These are phyloP conservation scores for Hypholoma sublateritium DNA, from an alignment of 768 basidiomycete species.

Conservation along the genomic window DNA sequence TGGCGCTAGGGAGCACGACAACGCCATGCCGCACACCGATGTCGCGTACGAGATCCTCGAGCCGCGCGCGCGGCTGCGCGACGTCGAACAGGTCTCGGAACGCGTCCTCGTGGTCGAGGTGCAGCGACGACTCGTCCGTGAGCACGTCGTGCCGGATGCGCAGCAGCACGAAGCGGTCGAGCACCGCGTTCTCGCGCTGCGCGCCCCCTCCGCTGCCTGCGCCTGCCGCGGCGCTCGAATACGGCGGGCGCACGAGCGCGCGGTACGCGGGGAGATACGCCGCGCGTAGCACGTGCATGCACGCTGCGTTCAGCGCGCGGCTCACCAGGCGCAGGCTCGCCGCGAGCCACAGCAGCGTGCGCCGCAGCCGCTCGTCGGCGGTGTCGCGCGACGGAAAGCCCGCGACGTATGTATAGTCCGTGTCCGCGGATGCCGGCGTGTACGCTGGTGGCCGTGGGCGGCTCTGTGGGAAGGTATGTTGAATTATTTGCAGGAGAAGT, in stretches of 20 bases:
- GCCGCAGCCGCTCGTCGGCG: conserved; percentile 53
- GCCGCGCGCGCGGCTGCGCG: conserved; percentile 66
- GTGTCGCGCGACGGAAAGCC: conserved; percentile 28
- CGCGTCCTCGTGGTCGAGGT: conserved; percentile 72
- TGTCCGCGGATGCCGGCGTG: background rate
- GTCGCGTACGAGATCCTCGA: conserved; percentile 70
- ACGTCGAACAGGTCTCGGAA: conserved; percentile 82
- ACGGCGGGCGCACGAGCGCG: conserved; percentile 56
- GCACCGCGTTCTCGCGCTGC: conserved; percentile 72
- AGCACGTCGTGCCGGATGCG: conserved; percentile 81
- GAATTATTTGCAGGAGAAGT: conserved; percentile 15
- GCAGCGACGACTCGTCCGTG: conserved; percentile 70
- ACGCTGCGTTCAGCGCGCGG: conserved; percentile 69
- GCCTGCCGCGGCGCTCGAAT: no score
- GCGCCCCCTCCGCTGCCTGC: conserved; percentile 23
- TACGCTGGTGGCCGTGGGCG: background rate
- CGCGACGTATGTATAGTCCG: background rate
- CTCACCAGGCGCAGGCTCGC: conserved; percentile 64
- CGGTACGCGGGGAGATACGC: conserved; percentile 70
- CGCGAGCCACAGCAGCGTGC: conserved; percentile 71
- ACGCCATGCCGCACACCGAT: conserved; percentile 43
- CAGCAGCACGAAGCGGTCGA: conserved; percentile 79
- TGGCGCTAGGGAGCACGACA: conserved; percentile 26
- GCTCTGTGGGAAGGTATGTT: background rate
- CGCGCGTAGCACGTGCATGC: conserved; percentile 80